Evolutionary conservation across 768 basidiomycete species (phyloP).

Genomic region (Hemileccinum rubropunctum): DNA sequence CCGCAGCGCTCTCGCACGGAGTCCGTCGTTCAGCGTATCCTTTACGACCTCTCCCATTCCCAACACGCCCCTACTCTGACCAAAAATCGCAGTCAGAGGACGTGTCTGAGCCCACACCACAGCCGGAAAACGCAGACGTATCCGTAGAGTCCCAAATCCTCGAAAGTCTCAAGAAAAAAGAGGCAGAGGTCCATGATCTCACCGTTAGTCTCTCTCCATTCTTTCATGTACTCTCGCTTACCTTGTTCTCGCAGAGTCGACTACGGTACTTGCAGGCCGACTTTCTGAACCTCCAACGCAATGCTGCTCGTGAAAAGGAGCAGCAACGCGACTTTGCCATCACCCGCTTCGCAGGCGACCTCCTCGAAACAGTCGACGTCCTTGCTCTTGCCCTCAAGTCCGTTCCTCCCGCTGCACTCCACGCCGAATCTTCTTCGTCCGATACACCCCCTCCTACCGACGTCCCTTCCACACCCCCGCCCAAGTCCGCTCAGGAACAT

Average conservation of each 20-base stretch:
- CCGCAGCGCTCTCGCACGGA: constrained; percentile 53
- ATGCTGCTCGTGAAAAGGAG: constrained; percentile 86
- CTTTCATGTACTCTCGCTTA: constrained; percentile 5
- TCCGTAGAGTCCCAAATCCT: constrained; percentile 38
- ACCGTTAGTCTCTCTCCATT: constrained; percentile 52
- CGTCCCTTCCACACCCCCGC: constrained; percentile 29
- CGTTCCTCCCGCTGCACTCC: constrained; percentile 53
- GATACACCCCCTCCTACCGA: constrained; percentile 23
- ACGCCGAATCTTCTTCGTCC: constrained; percentile 23
- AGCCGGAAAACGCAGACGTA: constrained; percentile 17
- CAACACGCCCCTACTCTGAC: constrained; percentile 58
- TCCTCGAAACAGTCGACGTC: constrained; percentile 89
- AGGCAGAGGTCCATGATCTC: constrained; percentile 78
- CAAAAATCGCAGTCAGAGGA: constrained; percentile 35
- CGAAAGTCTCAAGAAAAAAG: constrained; percentile 73
- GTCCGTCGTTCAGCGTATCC: constrained; percentile 34
- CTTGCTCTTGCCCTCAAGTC: constrained; percentile 82
- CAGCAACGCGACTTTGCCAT: constrained; percentile 94
- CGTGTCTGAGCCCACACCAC: constrained; percentile 14
- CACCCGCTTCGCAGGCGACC: constrained; percentile 83
- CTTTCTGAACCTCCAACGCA: constrained; percentile 92
- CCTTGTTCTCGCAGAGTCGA: constrained; percentile 57
- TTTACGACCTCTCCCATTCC: constrained; percentile 18
- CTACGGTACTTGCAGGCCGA: constrained; percentile 93
- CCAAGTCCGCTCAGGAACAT: constrained; percentile 56